Percentiles rank a stretch among this genome's conserved stretches.
Evolutionary conservation across 2,329 filamentous ascomycete species (phyloP).

Genomic region (Pseudocercospora cruenta): DNA sequence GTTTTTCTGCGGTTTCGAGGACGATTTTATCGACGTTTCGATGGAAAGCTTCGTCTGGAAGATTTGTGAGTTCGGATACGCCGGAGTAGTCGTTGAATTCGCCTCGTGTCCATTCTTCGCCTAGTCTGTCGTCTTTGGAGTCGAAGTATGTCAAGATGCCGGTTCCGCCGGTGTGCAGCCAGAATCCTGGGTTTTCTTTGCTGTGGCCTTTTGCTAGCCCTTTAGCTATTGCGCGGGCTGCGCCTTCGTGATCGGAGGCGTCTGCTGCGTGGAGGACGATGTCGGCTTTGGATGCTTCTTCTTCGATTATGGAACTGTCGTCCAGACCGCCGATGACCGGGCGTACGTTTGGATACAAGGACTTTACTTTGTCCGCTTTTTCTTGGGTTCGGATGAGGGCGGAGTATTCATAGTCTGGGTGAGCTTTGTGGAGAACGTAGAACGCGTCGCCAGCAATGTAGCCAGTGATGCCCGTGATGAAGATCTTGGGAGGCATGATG

Average conservation of each 20-base stretch:
- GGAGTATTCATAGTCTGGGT: conserved; percentile 56
- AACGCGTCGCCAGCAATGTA: conserved; percentile 54
- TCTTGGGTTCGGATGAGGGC: conserved; percentile 55
- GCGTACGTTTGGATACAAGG: conserved; percentile 42
- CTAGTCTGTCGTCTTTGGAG: conserved; percentile 49
- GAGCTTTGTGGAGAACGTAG: conserved; percentile 48
- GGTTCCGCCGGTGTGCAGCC: conserved; percentile 61
- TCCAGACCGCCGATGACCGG: conserved; percentile 58
- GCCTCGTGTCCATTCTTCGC: conserved; percentile 43
- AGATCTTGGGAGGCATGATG: conserved; percentile 35
- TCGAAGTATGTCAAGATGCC: conserved; percentile 61
- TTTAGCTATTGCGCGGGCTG: conserved; percentile 55
- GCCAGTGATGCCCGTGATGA: conserved; percentile 41
- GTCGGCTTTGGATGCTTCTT: conserved; percentile 55
- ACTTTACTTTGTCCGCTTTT: conserved; percentile 49
- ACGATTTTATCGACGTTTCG: conserved; percentile 72
- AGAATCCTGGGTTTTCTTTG: conserved; percentile 39
- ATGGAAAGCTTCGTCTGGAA: conserved; percentile 65
- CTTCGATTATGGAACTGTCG: conserved; percentile 48
- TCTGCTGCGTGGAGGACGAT: conserved; percentile 55
- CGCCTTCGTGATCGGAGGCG: conserved; percentile 52
- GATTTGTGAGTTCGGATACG: conserved; percentile 54
- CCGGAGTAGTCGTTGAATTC: conserved; percentile 64
- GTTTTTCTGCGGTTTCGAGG: conserved; percentile 51
- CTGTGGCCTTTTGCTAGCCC: conserved; percentile 55